Base-by-base conservation (phyloP, 352 stramenopile species). In the Plasmopara viticola region DNA sequence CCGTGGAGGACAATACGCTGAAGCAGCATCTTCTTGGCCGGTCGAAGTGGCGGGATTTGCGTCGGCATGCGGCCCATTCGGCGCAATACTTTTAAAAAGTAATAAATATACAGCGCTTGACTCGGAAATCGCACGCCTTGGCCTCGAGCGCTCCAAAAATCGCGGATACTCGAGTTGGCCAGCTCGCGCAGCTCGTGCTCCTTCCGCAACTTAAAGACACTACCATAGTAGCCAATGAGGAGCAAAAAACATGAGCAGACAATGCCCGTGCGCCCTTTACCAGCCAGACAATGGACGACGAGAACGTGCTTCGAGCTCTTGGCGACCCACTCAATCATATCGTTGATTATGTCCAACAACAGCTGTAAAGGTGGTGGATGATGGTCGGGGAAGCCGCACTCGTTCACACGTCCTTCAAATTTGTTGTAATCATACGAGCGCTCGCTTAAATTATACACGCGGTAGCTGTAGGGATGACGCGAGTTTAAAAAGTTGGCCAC, bases 81-180 rank as follows among this genome's bases (percentile, higher is more conserved):
- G 2, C 77, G 63, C 12, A 92, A 51, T 15, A 90, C 70, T 41
- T 87, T 84, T 38, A 85, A 70, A 52, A 93, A 93, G 66, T 93
- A 93, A 65, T 90, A 93, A 66, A 94, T 90, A 67, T 90, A 90
- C 56, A 87, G 64, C 45, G 78, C 76, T 55, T 94, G 82, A 53
- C 76, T 90, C 13, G 84, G 82, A 56, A 87, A 91, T 14, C 77
- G 73, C 50, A 94, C 84, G 28, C 84, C 84, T 52, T 94, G 78
- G 29, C 84, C 84, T 44, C 84, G 66, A 4, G 72, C 67, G 38
- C 83, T 76, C 74, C 76, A 88, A 56, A 94, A 94, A 53, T 88
- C 73, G 31, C 70, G 67, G 35, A 90, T 86, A 43, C 80, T 72
- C 3, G 58, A 58, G 58, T 88, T 87, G 17, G 74, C 78, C 44